Conservation (phyloP, 495 filamentous ascomycete species). For the Acidiella bohemica region DNA sequence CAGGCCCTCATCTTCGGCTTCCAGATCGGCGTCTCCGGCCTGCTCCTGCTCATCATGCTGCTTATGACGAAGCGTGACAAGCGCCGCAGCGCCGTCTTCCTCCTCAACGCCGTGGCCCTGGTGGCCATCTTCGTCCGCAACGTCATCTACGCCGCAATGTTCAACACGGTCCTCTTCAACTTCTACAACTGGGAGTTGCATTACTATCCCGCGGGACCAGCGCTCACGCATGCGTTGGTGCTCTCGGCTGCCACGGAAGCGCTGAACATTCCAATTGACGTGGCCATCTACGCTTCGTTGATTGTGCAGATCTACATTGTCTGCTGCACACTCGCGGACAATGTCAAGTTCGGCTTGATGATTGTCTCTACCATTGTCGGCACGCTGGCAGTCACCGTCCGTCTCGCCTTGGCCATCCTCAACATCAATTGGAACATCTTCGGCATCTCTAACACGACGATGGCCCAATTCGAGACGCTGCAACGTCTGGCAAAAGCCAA, state of each 20-base stretch:
- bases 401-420: conserved; percentile 42
- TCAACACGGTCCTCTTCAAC: conserved; percentile 39
- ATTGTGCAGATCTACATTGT: conserved; percentile 61
- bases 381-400: conserved; percentile 44
- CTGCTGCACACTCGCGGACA: conserved; percentile 32
- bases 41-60: conserved; percentile 52
- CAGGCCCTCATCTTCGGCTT: conserved; percentile 54
- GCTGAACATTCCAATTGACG: conserved; percentile 43
- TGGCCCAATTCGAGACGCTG: conserved; percentile 1
- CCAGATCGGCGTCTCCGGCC: conserved; percentile 60
- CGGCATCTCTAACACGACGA: conserved; percentile 10
- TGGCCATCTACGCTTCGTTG: conserved; percentile 51
- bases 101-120: conserved; percentile 49
- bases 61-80: conserved; percentile 51
- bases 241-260: conserved; percentile 38
- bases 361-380: conserved; percentile 40
- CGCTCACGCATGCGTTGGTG: conserved; percentile 32
- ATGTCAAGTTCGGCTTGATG: conserved; percentile 34
- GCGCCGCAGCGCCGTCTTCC: conserved; percentile 45
- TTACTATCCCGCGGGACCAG: conserved; percentile 42
- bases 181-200: conserved; percentile 45
- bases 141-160: conserved; percentile 34
- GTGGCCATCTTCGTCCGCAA: conserved; percentile 47
- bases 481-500: conserved; percentile 33
- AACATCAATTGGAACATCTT: conserved; percentile 41